Conservation (phyloP, 1,284 basidiomycete species). For the Leccinum angustisporum region DNA sequence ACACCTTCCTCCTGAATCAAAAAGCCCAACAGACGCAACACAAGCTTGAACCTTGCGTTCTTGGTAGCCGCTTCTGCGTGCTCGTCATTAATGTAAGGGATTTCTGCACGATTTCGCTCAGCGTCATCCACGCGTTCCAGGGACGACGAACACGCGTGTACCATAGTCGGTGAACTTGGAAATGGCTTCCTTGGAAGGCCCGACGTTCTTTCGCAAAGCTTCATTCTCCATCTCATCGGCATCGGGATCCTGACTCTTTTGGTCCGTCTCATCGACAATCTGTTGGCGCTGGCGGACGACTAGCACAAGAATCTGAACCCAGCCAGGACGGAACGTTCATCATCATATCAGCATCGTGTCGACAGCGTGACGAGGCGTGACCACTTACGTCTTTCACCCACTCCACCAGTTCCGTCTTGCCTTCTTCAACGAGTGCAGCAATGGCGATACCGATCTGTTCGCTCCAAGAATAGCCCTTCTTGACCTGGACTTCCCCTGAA, state of each 20-base stretch:
- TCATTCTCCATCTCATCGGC: conserved; percentile 46
- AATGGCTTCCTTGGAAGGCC: conserved; percentile 69
- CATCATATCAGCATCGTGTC: conserved; percentile 22
- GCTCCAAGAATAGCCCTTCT: conserved; percentile 87
- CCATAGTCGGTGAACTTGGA: conserved; percentile 76
- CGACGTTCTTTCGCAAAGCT: conserved; percentile 35
- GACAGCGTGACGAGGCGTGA: conserved; percentile 17
- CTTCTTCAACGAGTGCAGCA: conserved; percentile 68
- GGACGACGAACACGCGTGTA: conserved; percentile 41
- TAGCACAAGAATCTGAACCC: conserved; percentile 61
- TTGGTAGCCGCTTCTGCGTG: conserved; percentile 74
- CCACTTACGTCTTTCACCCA: conserved; percentile 77
- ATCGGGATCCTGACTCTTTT: conserved; percentile 39
- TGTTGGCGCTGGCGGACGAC: conserved; percentile 63
- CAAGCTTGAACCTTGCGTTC: conserved; percentile 76
- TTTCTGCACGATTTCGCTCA: conserved; percentile 46
- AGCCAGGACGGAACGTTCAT: conserved; percentile 4
- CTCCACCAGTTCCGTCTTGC: conserved; percentile 62
- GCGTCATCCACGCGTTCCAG: neutral
- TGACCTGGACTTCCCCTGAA: conserved; percentile 75
- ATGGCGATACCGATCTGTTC: conserved; percentile 88
- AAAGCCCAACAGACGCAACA: conserved; percentile 76
- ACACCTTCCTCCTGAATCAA: conserved; percentile 59
- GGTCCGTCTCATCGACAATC: conserved; percentile 73
- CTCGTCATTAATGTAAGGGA: conserved; percentile 72